A percentile compares a stretch with the other conserved stretches of the same genome.
Conservation (phyloP, 2,329 filamentous ascomycete genomes). For the Corynespora cassiicola region DNA sequence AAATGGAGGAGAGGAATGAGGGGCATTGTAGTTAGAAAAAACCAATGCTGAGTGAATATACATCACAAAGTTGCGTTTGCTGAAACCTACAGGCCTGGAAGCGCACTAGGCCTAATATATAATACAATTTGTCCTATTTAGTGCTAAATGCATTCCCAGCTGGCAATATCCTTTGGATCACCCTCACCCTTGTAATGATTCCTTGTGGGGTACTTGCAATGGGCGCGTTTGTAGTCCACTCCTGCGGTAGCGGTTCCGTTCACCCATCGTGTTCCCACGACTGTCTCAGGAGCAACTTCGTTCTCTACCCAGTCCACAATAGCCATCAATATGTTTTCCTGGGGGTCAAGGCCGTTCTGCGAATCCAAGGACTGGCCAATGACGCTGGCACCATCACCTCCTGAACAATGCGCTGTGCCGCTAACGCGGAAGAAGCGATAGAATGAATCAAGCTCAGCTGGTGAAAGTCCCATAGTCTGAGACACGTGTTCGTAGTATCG, state of each 20-base stretch:
- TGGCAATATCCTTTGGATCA: conserved; percentile 31
- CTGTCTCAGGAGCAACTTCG: conserved; percentile 48
- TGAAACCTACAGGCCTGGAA: too few relatives aligned
- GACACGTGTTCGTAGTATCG: conserved; percentile 58
- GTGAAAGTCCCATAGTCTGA: conserved; percentile 48
- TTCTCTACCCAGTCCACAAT: conserved; percentile 57
- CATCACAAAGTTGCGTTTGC: too few relatives aligned
- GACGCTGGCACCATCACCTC: conserved; percentile 54
- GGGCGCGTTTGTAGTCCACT: conserved; percentile 39
- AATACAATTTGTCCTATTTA: too few relatives aligned
- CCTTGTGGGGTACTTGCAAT: conserved; percentile 45
- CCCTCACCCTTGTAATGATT: conserved; percentile 43
- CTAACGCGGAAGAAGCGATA: conserved; percentile 60
- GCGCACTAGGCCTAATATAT: too few relatives aligned
- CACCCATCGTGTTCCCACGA: conserved; percentile 39
- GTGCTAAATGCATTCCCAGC: conserved; percentile 40
- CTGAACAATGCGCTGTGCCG: conserved; percentile 60
- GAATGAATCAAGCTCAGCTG: conserved; percentile 48
- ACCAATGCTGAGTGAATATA: too few relatives aligned
- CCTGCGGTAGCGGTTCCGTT: conserved; percentile 36
- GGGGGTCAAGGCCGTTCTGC: conserved; percentile 37
- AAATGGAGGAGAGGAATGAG: too few relatives aligned
- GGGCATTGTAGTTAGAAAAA: too few relatives aligned
- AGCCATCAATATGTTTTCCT: conserved; percentile 55
- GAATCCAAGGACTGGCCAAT: conserved; percentile 35